Percentiles rank a stretch among this genome's conserved stretches.
Conservation (phyloP, 1,284 basidiomycete genomes). For the Melampsora abietis-canadensis region DNA sequence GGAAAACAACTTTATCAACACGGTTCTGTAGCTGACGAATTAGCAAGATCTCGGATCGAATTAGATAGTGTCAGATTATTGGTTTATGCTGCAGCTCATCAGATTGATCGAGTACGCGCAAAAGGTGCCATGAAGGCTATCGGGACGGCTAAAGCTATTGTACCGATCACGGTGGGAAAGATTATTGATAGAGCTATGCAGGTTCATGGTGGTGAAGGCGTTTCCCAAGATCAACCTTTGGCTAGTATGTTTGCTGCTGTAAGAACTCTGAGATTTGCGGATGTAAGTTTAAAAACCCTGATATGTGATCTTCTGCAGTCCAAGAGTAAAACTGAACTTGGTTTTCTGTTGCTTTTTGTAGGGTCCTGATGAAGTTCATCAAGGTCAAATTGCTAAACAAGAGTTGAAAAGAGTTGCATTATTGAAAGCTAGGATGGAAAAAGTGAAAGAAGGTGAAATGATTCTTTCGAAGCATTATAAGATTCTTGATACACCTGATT, state of each 20-base stretch:
- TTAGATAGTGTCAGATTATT: conserved; percentile 82
- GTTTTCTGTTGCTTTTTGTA: neutral
- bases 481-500: neutral
- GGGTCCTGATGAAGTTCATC: conserved; percentile 43
- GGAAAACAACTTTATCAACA: conserved; percentile 88
- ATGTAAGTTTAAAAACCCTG: conserved; percentile 60
- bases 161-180: conserved; percentile 78
- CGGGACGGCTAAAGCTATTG: conserved; percentile 91
- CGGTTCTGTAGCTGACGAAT: conserved; percentile 82
- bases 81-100: conserved; percentile 86
- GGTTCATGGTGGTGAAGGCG: conserved; percentile 86
- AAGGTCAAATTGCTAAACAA: conserved; percentile 39
- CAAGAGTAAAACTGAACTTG: neutral
- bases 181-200: conserved; percentile 94
- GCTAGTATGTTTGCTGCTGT: conserved; percentile 74
- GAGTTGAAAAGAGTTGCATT: conserved; percentile 36
- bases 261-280: conserved; percentile 82
- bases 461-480: neutral
- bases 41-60: conserved; percentile 86
- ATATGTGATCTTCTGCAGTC: neutral
- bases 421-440: neutral
- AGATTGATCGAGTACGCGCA: conserved; percentile 84
- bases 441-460: neutral
- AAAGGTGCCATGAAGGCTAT: conserved; percentile 97
- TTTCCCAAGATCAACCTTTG: conserved; percentile 82